Base-by-base conservation (phyloP, 345 rosid genomes). In the Euphorbia tirucalli region DNA sequence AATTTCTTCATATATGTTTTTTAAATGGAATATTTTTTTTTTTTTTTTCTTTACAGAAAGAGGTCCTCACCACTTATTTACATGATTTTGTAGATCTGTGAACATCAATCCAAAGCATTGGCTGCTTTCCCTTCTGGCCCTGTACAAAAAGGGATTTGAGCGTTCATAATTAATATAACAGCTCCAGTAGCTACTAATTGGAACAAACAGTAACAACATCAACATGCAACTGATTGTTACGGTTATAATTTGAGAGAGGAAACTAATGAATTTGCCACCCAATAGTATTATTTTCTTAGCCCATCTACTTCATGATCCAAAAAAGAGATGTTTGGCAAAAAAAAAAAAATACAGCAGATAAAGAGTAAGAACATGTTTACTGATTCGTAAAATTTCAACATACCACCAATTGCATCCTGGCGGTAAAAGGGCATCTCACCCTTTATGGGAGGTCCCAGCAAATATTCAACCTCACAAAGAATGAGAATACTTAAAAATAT, bases 21-120 rank as follows among this genome's bases (percentile, higher is more conserved):
- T 31, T 18, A 68, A 67, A 74, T 7, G 16, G n/a, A 41, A 73
- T 68, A 44, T 55, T 31, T 50, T 71, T 39, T 62, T 70, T 80
- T 78, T 78, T 60, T 25, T 58, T 68, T 39, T 66, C 73, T 82
- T 80, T 78, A 82, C 86, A 78, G 68, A 76, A 66, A 60, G 75
- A 74, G 56, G 56, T 50, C 72, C 63, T 21, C 60, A 75, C 73
- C 58, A 73, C 75, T 77, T 75, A 73, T 77, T 77, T 75, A 79
- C 76, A 75, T 25, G 54, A 71, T 24, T 27, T 46, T 61, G 52
- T 32, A 57, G 44, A 65, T 43, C 32, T 72, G 70, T 61, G 65
- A 70, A 35, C 69, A 68, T 21, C 60, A 21, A 30, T 77, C 71
- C 50, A 63, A 44, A 46, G 58, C 59, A 39, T 3, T 46, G 52